Evolutionary conservation across 2,329 filamentous ascomycete genomes (phyloP).

Genomic region (Lithohypha guttulata): DNA sequence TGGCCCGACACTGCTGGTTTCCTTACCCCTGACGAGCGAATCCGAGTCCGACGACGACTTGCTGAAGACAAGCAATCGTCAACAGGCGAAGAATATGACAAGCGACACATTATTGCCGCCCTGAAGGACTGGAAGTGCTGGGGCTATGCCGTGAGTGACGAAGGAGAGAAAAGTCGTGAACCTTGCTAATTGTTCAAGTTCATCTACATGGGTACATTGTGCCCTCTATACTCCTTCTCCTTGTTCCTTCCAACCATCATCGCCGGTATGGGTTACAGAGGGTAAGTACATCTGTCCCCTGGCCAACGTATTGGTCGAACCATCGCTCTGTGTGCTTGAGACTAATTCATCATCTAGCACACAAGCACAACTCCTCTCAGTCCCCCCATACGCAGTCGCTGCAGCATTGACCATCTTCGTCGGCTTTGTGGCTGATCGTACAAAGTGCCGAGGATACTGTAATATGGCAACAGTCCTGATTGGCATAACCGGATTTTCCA

Average conservation of each 20-base stretch:
- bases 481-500: conserved; percentile 65
- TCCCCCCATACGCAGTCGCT: conserved; percentile 53
- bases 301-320: too few species aligned
- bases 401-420: conserved; percentile 42
- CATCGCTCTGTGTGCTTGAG: too few species aligned
- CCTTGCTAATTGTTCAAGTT: too few species aligned
- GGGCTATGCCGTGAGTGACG: too few species aligned
- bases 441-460: conserved; percentile 49
- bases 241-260: conserved; percentile 51
- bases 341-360: too few species aligned
- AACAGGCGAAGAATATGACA: conserved; percentile 31
- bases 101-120: conserved; percentile 39
- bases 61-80: conserved; percentile 34
- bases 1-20: conserved; percentile 40
- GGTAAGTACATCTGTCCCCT: too few species aligned
- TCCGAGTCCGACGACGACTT: conserved; percentile 27
- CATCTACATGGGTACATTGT: conserved; percentile 38
- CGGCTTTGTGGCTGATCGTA: conserved; percentile 52
- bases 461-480: conserved; percentile 62
- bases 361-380: conserved; percentile 55
- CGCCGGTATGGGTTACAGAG: conserved; percentile 43
- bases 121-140: conserved; percentile 43
- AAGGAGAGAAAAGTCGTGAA: too few species aligned
- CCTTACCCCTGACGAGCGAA: conserved; percentile 36
- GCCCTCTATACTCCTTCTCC: conserved; percentile 49